Evolutionary conservation across 2,329 filamentous ascomycete species (phyloP).

Genomic region (Fusarium sacchari): DNA sequence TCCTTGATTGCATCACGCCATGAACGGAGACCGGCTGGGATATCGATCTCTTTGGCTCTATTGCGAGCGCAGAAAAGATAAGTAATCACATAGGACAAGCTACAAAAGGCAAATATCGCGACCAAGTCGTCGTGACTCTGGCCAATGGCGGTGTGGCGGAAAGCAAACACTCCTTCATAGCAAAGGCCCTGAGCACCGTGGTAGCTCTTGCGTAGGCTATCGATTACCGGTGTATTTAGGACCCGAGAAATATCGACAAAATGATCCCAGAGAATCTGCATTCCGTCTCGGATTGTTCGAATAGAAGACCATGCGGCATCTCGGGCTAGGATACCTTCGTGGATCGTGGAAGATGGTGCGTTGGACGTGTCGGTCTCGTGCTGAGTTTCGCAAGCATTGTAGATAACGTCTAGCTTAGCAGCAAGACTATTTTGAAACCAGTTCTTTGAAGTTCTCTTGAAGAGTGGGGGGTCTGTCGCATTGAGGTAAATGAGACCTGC

Average conservation of each 20-base stretch:
- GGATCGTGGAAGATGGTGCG: background rate
- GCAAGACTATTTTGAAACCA: background rate
- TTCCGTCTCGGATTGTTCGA: constrained; percentile 3
- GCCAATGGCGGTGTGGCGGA: constrained; percentile 22
- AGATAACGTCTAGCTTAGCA: background rate
- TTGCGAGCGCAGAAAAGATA: background rate
- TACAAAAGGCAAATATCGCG: constrained; percentile 29
- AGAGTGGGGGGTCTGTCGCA: background rate
- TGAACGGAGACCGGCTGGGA: constrained; percentile 15
- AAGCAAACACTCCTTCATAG: constrained; percentile 19
- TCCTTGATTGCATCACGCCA: constrained; percentile 28
- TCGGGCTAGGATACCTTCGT: background rate
- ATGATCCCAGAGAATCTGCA: constrained; percentile 11
- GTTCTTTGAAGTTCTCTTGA: background rate
- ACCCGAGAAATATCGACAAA: background rate
- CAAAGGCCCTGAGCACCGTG: constrained; percentile 15
- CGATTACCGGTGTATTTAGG: background rate
- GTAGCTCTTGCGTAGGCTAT: constrained; percentile 10
- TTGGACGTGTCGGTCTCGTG: accelerated
- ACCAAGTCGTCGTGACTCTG: background rate
- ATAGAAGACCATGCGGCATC: constrained; percentile 14
- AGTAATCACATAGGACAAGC: constrained; percentile 29
- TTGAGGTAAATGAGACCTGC: constrained; percentile 27
- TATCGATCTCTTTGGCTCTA: background rate
- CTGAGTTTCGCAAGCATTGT: too few relatives aligned